These are phyloP conservation scores for Cicer arietinum DNA, from an alignment of 306 rosid genomes.

Conservation along the genomic window DNA sequence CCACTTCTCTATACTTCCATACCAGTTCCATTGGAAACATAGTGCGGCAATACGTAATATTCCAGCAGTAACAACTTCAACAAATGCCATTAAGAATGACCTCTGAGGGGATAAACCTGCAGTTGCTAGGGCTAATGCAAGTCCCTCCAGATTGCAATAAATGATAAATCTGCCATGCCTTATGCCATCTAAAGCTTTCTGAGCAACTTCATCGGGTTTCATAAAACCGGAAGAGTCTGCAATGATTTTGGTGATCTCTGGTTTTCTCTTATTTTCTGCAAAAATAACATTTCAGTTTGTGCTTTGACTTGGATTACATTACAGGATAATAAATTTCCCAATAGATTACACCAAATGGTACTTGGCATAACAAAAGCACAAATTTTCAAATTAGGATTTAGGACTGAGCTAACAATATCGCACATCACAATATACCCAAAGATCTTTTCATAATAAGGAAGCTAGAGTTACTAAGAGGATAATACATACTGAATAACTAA, in stretches of 20 bases:
- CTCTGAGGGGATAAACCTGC: slow-evolving; percentile 91
- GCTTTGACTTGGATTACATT: slow-evolving; percentile 27
- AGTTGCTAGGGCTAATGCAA: slow-evolving; percentile 69
- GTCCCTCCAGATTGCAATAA: slow-evolving; percentile 85
- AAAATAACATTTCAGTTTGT: slow-evolving; percentile 27
- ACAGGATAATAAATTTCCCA: slow-evolving; percentile 25
- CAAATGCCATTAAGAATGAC: slow-evolving; percentile 78
- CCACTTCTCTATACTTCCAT: slow-evolving; percentile 74
- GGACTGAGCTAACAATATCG: slow-evolving; percentile 21
- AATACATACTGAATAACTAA: neutral
- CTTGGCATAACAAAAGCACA: slow-evolving; percentile 27
- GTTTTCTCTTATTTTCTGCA: slow-evolving; percentile 78
- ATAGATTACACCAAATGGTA: neutral
- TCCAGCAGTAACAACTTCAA: slow-evolving; percentile 74
- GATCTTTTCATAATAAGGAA: neutral
- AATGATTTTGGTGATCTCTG: slow-evolving; percentile 73
- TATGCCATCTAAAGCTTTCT: slow-evolving; percentile 78
- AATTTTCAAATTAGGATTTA: slow-evolving; percentile 26
- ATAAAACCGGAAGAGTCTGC: slow-evolving; percentile 72
- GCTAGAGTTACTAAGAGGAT: slow-evolving; percentile 8
- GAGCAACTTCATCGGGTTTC: slow-evolving; percentile 89
- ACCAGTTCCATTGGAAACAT: slow-evolving; percentile 84
- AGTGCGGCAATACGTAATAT: slow-evolving; percentile 62
- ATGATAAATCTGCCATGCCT: slow-evolving; percentile 69
- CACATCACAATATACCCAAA: slow-evolving; percentile 11